Percentiles rank a stretch among this genome's conserved stretches.
phyloP scores from a whole-genome alignment of 1,284 basidiomycete species.

The Ceratobasidium sp. region DNA sequence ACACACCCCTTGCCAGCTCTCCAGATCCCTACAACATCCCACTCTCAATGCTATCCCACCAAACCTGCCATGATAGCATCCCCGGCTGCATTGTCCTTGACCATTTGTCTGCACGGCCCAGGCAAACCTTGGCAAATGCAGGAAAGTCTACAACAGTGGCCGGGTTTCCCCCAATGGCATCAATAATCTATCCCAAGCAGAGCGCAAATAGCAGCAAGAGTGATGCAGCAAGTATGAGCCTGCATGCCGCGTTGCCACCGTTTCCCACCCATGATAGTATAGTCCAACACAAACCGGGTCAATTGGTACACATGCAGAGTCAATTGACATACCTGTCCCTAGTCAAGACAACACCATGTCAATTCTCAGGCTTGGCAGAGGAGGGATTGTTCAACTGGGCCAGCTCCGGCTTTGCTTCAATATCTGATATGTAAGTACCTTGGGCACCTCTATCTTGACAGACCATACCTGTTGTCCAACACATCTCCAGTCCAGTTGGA shows the following conservation, averaged over 20 bases:
- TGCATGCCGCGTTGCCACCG: slow-evolving; percentile 35
- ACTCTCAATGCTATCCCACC: no score
- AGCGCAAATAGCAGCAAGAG: slow-evolving; percentile 1
- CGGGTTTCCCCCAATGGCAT: background rate
- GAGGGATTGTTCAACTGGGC: no score
- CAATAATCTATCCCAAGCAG: slow-evolving; percentile 3
- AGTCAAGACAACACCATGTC: slow-evolving; percentile 9
- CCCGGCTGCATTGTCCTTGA: no score
- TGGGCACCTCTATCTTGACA: no score
- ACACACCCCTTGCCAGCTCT: no score
- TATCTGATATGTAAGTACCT: no score
- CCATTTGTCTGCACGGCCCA: background rate
- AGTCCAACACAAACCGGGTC: slow-evolving; percentile 18
- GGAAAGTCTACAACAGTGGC: background rate
- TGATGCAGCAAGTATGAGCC: slow-evolving; percentile 32
- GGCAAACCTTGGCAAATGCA: background rate
- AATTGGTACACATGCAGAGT: slow-evolving; percentile 4
- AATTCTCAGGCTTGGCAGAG: slow-evolving; percentile 1
- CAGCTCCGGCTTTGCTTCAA: no score
- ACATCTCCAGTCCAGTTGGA: no score
- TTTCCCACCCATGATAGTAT: background rate
- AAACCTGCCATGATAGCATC: no score
- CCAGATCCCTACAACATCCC: no score
- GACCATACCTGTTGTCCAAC: no score
- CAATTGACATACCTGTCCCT: slow-evolving; percentile 10